Evolutionary conservation across 306 rosid genomes (phyloP).

Genomic region (Purshia tridentata): DNA sequence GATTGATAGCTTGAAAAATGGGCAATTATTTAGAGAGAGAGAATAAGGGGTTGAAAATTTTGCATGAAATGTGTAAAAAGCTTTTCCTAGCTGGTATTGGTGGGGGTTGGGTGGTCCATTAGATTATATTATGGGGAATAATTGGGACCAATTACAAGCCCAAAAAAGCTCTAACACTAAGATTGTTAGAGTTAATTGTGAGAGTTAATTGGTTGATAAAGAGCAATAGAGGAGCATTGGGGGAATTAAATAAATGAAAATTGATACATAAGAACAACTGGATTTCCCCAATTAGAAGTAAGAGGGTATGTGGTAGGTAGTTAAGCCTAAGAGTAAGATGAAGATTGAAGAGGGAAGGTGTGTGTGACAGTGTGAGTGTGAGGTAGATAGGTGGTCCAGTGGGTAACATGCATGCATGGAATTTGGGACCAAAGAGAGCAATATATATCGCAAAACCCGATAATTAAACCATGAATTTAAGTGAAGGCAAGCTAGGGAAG

Average conservation of each 20-base stretch:
- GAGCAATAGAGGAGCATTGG: too few relatives aligned
- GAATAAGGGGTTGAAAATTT: neutral
- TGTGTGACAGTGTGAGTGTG: too few relatives aligned
- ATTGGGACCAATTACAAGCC: neutral
- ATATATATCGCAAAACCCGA: neutral
- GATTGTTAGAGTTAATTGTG: neutral
- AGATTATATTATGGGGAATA: neutral
- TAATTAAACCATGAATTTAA: neutral
- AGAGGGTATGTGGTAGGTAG: neutral
- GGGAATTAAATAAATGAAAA: neutral
- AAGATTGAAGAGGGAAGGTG: too few relatives aligned
- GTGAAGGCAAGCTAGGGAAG: too few relatives aligned
- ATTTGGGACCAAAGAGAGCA: constrained; percentile 7
- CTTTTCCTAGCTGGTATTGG: neutral
- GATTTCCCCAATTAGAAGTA: neutral
- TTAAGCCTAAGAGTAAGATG: too few relatives aligned
- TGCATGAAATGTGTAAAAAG: neutral
- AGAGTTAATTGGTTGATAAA: too few relatives aligned
- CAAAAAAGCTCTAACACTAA: neutral
- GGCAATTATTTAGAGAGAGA: constrained; percentile 32
- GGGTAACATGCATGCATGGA: constrained; percentile 15
- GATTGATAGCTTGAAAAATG: constrained; percentile 4
- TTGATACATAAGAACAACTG: neutral
- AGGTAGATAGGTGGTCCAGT: neutral
- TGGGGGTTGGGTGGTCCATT: neutral